These are phyloP conservation scores for Penicillium subrubescens DNA, from an alignment of 495 filamentous ascomycete species.

Conservation along the genomic window DNA sequence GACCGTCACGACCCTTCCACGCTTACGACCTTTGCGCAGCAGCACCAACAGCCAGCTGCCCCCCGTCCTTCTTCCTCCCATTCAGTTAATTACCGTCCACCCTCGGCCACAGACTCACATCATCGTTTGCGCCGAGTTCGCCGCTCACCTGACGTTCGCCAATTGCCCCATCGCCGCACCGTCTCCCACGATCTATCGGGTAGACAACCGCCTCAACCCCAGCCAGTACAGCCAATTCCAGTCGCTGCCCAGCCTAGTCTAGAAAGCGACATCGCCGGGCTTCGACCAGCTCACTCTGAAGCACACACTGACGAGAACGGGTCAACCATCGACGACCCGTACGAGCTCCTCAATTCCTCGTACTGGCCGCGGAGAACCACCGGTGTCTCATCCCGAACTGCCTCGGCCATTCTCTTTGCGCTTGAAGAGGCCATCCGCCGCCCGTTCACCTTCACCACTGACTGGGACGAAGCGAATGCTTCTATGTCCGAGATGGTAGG, in stretches of 20 bases:
- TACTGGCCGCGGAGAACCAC: constrained; percentile 58
- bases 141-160: constrained; percentile 30
- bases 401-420: constrained; percentile 82
- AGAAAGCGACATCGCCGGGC: constrained; percentile 28
- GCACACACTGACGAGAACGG: constrained; percentile 44
- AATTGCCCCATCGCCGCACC: constrained; percentile 39
- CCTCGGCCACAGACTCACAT: constrained; percentile 53
- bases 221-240: constrained; percentile 34
- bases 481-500: constrained; percentile 84
- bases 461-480: constrained; percentile 87
- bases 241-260: constrained; percentile 27
- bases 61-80: constrained; percentile 34
- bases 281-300: constrained; percentile 41
- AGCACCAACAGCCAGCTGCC: constrained; percentile 61
- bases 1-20: constrained; percentile 56
- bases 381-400: constrained; percentile 63
- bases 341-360: constrained; percentile 38
- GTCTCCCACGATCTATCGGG: constrained; percentile 38
- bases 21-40: constrained; percentile 54
- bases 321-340: constrained; percentile 40
- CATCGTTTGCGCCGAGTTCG: constrained; percentile 55
- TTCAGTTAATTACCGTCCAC: constrained; percentile 45
- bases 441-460: constrained; percentile 81
- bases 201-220: constrained; percentile 21
- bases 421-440: constrained; percentile 88